Conservation (phyloP, 1,284 basidiomycete genomes). For the Phellinidium pouzarii region DNA sequence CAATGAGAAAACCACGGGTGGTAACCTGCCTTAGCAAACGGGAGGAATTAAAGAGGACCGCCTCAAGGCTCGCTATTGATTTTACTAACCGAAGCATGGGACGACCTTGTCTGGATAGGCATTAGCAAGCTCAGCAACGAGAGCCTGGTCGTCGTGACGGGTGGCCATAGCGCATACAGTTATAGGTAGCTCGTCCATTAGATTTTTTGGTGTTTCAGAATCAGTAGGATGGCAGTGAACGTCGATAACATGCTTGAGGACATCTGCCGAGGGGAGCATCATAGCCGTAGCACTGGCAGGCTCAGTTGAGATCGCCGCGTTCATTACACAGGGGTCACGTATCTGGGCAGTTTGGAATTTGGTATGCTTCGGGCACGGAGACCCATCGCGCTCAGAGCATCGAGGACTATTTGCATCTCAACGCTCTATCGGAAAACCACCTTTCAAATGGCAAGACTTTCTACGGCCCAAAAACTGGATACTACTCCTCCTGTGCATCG, state of each 20-base stretch:
- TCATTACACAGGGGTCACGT: no score
- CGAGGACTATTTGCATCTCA: background rate
- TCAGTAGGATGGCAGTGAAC: constrained; percentile 81
- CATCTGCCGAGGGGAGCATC: constrained; percentile 25
- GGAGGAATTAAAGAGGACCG: constrained; percentile 14
- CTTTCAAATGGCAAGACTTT: background rate
- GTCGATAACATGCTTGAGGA: constrained; percentile 63
- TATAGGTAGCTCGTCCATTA: constrained; percentile 47
- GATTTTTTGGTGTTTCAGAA: constrained; percentile 38
- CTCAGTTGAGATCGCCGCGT: no score
- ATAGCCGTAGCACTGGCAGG: no score
- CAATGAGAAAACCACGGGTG: constrained; percentile 81
- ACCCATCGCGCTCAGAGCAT: background rate
- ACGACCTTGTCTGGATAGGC: constrained; percentile 57
- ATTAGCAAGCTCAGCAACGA: constrained; percentile 53
- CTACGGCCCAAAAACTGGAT: constrained; percentile 31
- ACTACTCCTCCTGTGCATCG: constrained; percentile 48
- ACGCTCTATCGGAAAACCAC: background rate
- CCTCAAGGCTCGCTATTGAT: constrained; percentile 3
- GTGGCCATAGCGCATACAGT: constrained; percentile 74
- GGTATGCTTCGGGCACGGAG: background rate
- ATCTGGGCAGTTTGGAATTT: no score
- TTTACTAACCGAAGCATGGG: constrained; percentile 65
- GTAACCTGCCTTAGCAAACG: constrained; percentile 44
- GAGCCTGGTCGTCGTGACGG: constrained; percentile 51